Base-by-base conservation (phyloP, 805 yeast species). In the Suhomyces kilbournensis region DNA sequence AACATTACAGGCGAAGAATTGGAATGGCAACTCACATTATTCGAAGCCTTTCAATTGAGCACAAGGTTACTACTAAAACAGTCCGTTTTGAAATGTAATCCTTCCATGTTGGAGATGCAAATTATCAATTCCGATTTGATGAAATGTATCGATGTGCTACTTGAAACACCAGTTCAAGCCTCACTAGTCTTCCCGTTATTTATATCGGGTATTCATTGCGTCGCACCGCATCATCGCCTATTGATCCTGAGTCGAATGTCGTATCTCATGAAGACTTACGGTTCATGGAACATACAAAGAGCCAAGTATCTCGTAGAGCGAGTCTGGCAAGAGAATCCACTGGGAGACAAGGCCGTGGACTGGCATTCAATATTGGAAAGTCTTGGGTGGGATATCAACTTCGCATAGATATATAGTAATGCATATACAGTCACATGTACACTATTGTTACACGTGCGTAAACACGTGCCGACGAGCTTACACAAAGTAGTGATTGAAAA, bases 311-410 rank as follows among this genome's bases (percentile, higher is more conserved):
- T 80, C 34, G 74, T 78, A 63, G 78, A 73, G 50, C 68, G 69
- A 53, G 76, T 80, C n/a, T 80, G 84, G 85, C 65, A 64, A 50
- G 54, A 60, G 39, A 77, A 81, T 55, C 70, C 71, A 8, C 61
- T 71, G 7, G 93, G 94, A 0, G 77, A 80, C 23, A 73, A 70
- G 50, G 83, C 80, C 55, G 81, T 87, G 38, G 92, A 88, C 64
- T 88, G 96, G 94, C 81, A 82, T 61, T 79, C 75, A 32, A 77
- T 86, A 44, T 82, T 88, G 39, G 81, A 82, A 54, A 77, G 77
- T 10, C 68, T 86, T 47, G 89, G 88, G 2, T 88, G 94, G 93
- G 89, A 88, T 62, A 71, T 89, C 46, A 85, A 87, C 66, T 88
- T 88, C 74, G 94, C 92, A 12, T 82, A 63, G 42, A 23, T 38